Percentiles rank a stretch among this genome's conserved stretches.
phyloP scores from a whole-genome alignment of 169 alveolate species.

The Fabrea salina region DNA sequence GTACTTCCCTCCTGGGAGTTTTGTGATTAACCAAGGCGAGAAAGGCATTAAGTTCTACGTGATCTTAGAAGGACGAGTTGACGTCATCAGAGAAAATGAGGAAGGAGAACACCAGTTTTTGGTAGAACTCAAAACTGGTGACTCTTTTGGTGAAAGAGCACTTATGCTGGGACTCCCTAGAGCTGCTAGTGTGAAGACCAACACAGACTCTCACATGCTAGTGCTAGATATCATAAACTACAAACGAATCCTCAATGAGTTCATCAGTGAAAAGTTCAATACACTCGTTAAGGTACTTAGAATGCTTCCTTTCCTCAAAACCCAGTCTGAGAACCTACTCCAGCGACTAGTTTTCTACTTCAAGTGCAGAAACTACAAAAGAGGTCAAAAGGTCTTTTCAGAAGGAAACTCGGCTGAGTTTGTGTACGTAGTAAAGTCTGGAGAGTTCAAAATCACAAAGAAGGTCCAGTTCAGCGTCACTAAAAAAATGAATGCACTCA shows the following conservation, averaged over 20 bases:
- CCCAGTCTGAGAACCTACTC: slow-evolving; percentile 11
- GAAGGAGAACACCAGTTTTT: background rate
- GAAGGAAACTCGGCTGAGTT: slow-evolving; percentile 36
- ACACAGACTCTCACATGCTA: slow-evolving; percentile 25
- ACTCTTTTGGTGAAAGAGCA: slow-evolving; percentile 25
- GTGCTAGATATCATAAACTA: slow-evolving; percentile 28
- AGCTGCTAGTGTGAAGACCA: slow-evolving; percentile 41
- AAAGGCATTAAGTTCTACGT: slow-evolving; percentile 9
- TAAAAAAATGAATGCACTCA: background rate
- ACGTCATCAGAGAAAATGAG: background rate
- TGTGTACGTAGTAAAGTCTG: slow-evolving; percentile 32
- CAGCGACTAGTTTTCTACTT: slow-evolving; percentile 30
- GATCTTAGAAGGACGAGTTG: background rate
- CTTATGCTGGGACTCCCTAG: slow-evolving; percentile 4
- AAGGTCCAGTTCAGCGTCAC: background rate
- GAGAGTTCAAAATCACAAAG: slow-evolving; percentile 41
- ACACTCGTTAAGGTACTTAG: slow-evolving; percentile 34
- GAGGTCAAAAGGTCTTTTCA: slow-evolving; percentile 23
- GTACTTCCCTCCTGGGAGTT: background rate
- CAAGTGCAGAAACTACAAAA: slow-evolving; percentile 25
- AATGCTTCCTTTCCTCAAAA: slow-evolving; percentile 29
- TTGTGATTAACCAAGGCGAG: background rate
- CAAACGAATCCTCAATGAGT: background rate
- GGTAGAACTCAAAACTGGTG: background rate
- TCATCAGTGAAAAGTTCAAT: slow-evolving; percentile 27